Percentiles rank a stretch among this genome's conserved stretches.
Conservation (phyloP, 2,329 filamentous ascomycete genomes). For the Albifimbria verrucaria region DNA sequence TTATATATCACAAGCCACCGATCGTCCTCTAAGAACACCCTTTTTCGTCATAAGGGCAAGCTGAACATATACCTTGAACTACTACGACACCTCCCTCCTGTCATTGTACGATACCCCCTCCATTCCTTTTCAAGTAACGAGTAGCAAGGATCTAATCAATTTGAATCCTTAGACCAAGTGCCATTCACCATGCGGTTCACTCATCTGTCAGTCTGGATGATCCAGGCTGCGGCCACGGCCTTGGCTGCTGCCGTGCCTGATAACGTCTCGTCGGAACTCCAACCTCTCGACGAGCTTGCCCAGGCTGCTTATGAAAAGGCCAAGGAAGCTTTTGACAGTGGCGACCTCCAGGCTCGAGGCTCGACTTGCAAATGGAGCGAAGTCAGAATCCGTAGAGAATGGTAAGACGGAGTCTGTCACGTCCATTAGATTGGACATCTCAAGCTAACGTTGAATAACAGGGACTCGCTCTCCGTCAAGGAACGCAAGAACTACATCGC, state of each 20-base stretch:
- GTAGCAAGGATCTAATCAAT: too few relatives aligned
- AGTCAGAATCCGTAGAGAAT: slow-evolving; percentile 26
- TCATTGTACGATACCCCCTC: too few relatives aligned
- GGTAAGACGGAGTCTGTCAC: slow-evolving; percentile 15
- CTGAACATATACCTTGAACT: too few relatives aligned
- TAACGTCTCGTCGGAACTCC: neutral
- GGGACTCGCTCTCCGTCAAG: slow-evolving; percentile 18
- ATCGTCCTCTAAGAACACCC: too few relatives aligned
- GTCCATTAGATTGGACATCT: neutral
- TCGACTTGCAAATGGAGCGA: slow-evolving; percentile 24
- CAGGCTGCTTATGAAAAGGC: slow-evolving; percentile 19
- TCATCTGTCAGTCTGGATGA: too few relatives aligned
- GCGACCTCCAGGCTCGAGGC: slow-evolving; percentile 12
- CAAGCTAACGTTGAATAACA: slow-evolving; percentile 4
- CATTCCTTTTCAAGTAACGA: too few relatives aligned
- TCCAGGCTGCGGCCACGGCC: neutral
- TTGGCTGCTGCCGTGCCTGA: neutral
- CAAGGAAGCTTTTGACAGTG: slow-evolving; percentile 12
- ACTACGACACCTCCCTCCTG: too few relatives aligned
- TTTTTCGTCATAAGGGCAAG: too few relatives aligned
- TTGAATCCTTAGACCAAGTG: too few relatives aligned
- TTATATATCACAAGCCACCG: too few relatives aligned
- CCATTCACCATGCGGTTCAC: too few relatives aligned
- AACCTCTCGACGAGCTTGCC: slow-evolving; percentile 17
- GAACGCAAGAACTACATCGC: slow-evolving; percentile 36